Evolutionary conservation across 768 basidiomycete genomes (phyloP).

Genomic region (Daedaleopsis sinensis): DNA sequence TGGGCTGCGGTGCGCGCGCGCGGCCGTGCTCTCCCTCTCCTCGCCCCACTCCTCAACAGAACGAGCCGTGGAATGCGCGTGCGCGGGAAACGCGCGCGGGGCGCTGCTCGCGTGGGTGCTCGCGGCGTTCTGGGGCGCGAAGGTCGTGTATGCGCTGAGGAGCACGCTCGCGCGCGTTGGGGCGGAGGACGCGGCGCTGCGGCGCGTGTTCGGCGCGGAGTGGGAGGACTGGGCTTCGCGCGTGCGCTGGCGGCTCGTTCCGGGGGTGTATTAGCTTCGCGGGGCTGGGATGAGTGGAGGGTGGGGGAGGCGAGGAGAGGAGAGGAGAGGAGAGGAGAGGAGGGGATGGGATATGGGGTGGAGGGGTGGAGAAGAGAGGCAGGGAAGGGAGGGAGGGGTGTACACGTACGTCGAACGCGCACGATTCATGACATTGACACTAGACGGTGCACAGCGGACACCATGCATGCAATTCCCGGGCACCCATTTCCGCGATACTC

Average conservation of each 20-base stretch:
- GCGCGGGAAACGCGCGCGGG: not conserved
- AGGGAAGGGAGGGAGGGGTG: too few species aligned
- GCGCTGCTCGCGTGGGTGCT: slow-evolving; percentile 19
- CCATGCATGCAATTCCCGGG: too few species aligned
- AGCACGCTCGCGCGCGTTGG: slow-evolving; percentile 29
- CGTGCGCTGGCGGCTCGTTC: slow-evolving; percentile 29
- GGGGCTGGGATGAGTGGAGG: not conserved
- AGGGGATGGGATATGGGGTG: too few species aligned
- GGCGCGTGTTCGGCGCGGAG: slow-evolving; percentile 25
- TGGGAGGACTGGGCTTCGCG: slow-evolving; percentile 31
- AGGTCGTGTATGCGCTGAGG: slow-evolving; percentile 31
- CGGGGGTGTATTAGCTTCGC: slow-evolving; percentile 23
- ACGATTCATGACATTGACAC: too few species aligned
- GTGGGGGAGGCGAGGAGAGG: too few species aligned
- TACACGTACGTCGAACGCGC: too few species aligned
- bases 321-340: too few species aligned
- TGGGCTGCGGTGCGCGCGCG: not conserved
- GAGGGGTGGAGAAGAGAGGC: too few species aligned
- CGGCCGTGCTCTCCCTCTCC: not conserved
- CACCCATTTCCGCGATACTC: too few species aligned
- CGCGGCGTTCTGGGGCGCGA: slow-evolving; percentile 34
- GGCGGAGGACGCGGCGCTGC: slow-evolving; percentile 29
- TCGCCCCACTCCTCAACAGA: not conserved
- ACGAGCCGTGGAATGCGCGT: not conserved
- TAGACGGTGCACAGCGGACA: too few species aligned